These are phyloP conservation scores for Craspedostauros australis DNA, from an alignment of 108 stramenopile species.

Conservation along the genomic window DNA sequence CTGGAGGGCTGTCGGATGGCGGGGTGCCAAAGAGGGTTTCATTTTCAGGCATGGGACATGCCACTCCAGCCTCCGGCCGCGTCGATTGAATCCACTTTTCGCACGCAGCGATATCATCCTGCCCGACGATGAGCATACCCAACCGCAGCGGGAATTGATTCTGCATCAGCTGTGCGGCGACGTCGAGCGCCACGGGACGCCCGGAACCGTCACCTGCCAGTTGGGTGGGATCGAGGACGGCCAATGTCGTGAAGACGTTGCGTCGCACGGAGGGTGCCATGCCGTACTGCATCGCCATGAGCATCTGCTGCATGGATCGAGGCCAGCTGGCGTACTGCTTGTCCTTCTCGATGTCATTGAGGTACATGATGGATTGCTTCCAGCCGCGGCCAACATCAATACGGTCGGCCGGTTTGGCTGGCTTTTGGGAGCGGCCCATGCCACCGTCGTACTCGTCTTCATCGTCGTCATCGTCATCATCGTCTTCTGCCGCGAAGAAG, in stretches of 20 bases:
- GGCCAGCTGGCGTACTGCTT: slow-evolving; percentile 55
- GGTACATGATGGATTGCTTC: slow-evolving; percentile 56
- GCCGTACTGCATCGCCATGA: slow-evolving; percentile 69
- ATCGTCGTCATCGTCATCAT: slow-evolving; percentile 19
- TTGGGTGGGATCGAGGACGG: slow-evolving; percentile 56
- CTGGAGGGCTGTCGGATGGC: not conserved
- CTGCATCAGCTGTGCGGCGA: slow-evolving; percentile 48
- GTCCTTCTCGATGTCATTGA: slow-evolving; percentile 83
- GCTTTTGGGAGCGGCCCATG: not conserved
- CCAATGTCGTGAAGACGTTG: slow-evolving; percentile 73
- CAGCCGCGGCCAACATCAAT: slow-evolving; percentile 79
- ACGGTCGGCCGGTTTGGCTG: slow-evolving; percentile 27
- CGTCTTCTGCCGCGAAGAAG: slow-evolving; percentile 15
- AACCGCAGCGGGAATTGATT: slow-evolving; percentile 52
- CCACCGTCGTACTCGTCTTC: slow-evolving; percentile 18
- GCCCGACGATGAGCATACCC: slow-evolving; percentile 53
- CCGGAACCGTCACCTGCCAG: slow-evolving; percentile 5
- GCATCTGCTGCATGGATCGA: slow-evolving; percentile 43
- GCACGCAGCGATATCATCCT: slow-evolving; percentile 40
- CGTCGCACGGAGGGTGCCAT: slow-evolving; percentile 63
- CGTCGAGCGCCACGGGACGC: slow-evolving; percentile 24
- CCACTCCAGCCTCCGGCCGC: slow-evolving; percentile 11
- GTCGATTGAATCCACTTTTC: slow-evolving; percentile 10
- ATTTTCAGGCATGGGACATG: slow-evolving; percentile 24
- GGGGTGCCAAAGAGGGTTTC: slow-evolving; percentile 1